These are phyloP conservation scores for Chloranthus sessilifolius DNA, from an alignment of 164 flowering plant genomes.

Conservation along the genomic window DNA sequence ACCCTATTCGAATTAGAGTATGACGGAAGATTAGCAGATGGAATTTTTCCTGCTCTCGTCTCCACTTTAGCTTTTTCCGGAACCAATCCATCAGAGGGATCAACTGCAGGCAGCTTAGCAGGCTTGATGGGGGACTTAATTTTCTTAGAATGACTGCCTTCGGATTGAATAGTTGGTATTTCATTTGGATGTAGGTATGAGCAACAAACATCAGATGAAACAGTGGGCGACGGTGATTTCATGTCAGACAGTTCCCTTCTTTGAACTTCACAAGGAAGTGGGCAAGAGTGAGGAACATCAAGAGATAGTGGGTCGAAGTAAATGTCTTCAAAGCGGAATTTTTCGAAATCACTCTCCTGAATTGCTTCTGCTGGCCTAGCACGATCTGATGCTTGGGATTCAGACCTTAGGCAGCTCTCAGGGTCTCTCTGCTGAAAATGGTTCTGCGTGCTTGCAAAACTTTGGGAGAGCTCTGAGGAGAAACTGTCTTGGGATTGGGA, in stretches of 20 bases:
- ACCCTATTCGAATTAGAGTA: slow-evolving; percentile 41
- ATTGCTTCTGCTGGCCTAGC: slow-evolving; percentile 17
- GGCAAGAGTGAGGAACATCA: slow-evolving; percentile 49
- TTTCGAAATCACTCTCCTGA: slow-evolving; percentile 30
- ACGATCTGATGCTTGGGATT: slow-evolving; percentile 18
- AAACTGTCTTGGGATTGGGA: slow-evolving; percentile 15
- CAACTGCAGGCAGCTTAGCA: slow-evolving; percentile 6
- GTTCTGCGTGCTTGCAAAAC: background rate
- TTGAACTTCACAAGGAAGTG: slow-evolving; percentile 35
- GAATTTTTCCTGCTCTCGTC: slow-evolving; percentile 24
- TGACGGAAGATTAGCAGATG: slow-evolving; percentile 43
- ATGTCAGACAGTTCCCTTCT: slow-evolving; percentile 10
- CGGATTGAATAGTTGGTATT: background rate
- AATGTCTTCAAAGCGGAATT: slow-evolving; percentile 22
- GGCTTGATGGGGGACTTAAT: slow-evolving; percentile 5
- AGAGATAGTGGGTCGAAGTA: slow-evolving; percentile 19
- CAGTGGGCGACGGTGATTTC: slow-evolving; percentile 5
- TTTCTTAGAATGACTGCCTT: slow-evolving; percentile 9
- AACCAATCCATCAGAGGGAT: slow-evolving; percentile 15
- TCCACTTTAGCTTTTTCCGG: slow-evolving; percentile 18
- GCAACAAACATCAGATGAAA: slow-evolving; percentile 19
- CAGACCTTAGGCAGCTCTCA: slow-evolving; percentile 6
- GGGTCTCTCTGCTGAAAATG: background rate
- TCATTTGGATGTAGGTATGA: slow-evolving; percentile 7
- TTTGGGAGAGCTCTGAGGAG: slow-evolving; percentile 16